Evolutionary conservation across 768 basidiomycete genomes (phyloP).

Genomic region (Amanita molliuscula): DNA sequence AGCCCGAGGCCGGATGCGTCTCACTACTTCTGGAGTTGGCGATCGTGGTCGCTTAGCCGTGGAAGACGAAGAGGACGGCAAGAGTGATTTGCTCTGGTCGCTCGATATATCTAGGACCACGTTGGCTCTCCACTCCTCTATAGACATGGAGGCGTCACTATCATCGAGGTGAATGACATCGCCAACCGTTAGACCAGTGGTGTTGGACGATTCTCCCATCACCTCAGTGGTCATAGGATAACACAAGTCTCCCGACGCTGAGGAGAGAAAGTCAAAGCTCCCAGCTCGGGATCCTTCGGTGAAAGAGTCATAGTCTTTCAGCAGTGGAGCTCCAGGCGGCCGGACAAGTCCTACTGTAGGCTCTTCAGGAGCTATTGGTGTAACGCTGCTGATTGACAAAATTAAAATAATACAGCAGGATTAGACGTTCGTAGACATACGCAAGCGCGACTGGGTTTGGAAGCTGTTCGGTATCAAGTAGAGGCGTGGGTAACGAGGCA

Average conservation of each 20-base stretch:
- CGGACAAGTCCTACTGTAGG: slow-evolving; percentile 16
- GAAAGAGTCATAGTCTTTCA: slow-evolving; percentile 51
- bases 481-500: slow-evolving; percentile 23
- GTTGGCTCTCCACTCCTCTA: slow-evolving; percentile 34
- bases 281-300: slow-evolving; percentile 46
- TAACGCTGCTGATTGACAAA: slow-evolving; percentile 8
- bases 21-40: slow-evolving; percentile 19
- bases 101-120: slow-evolving; percentile 18
- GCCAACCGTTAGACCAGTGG: background rate
- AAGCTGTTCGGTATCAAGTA: slow-evolving; percentile 1
- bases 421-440: background rate
- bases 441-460: background rate
- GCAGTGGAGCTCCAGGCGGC: slow-evolving; percentile 33
- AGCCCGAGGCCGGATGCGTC: slow-evolving; percentile 11
- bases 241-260: slow-evolving; percentile 14
- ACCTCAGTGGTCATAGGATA: background rate
- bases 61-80: slow-evolving; percentile 4
- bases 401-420: slow-evolving; percentile 3
- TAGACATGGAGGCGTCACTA: slow-evolving; percentile 16
- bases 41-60: slow-evolving; percentile 30
- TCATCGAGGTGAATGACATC: slow-evolving; percentile 6
- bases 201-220: slow-evolving; percentile 5
- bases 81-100: slow-evolving; percentile 5
- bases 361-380: slow-evolving; percentile 11
- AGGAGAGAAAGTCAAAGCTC: slow-evolving; percentile 37